Conservation (phyloP, 495 filamentous ascomycete genomes). For the Penicillium turbatum region DNA sequence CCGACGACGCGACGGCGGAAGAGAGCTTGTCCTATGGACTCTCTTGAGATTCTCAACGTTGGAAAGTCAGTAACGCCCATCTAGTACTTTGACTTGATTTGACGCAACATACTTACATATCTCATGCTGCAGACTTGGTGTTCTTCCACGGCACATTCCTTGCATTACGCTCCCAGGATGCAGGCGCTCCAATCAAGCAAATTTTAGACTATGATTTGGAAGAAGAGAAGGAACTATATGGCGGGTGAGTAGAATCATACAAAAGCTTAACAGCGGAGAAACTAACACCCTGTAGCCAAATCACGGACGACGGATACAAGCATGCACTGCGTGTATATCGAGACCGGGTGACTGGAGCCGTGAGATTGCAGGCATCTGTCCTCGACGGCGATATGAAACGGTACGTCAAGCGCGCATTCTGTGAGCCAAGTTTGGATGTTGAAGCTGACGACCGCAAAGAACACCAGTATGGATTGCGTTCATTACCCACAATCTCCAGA, state of each 20-base stretch:
- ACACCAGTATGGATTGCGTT: constrained; percentile 75
- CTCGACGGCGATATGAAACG: constrained; percentile 38
- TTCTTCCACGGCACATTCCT: constrained; percentile 74
- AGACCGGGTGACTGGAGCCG: constrained; percentile 58
- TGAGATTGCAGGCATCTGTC: constrained; percentile 53
- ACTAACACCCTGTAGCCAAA: constrained; percentile 49
- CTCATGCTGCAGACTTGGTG: constrained; percentile 56
- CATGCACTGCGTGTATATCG: constrained; percentile 70
- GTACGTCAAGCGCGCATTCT: constrained; percentile 22
- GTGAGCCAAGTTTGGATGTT: not conserved
- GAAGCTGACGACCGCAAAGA: constrained; percentile 17
- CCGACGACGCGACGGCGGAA: constrained; percentile 41
- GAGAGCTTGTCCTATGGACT: constrained; percentile 50
- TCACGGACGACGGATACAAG: constrained; percentile 63
- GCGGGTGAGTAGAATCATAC: constrained; percentile 51
- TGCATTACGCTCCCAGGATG: constrained; percentile 67
- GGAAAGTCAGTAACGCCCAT: constrained; percentile 44
- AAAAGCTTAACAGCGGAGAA: not conserved
- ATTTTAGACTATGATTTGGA: constrained; percentile 58
- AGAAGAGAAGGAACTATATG: constrained; percentile 62
- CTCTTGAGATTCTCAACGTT: constrained; percentile 54
- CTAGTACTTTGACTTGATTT: not conserved
- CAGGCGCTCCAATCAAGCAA: constrained; percentile 43
- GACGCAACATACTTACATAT: not conserved
- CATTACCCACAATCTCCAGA: constrained; percentile 56